A percentile compares a stretch with the other conserved stretches of the same genome.
Evolutionary conservation across 2,329 filamentous ascomycete genomes (phyloP).

Genomic region (Talaromyces sp.): DNA sequence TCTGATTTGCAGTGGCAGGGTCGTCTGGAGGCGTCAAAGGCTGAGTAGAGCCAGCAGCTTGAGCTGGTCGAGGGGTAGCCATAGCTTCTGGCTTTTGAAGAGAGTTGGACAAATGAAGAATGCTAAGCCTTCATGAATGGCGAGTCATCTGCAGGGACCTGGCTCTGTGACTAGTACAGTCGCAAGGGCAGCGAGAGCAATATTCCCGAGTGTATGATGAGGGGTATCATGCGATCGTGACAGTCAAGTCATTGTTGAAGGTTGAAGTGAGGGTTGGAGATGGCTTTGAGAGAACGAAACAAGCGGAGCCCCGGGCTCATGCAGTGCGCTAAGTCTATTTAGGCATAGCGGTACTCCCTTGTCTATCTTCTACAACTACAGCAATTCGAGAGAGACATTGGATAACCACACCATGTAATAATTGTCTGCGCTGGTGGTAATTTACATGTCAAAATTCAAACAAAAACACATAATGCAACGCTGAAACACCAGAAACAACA

Average conservation of each 20-base stretch:
- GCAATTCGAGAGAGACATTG: neutral
- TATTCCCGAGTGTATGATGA: neutral
- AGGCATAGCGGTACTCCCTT: neutral
- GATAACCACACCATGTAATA: neutral
- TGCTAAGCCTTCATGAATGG: neutral
- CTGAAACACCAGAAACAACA: neutral
- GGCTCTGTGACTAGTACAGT: neutral
- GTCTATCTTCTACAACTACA: neutral
- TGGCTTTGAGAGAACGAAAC: neutral
- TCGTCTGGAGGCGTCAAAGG: constrained; percentile 41
- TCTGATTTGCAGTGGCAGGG: constrained; percentile 21
- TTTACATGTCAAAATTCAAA: neutral
- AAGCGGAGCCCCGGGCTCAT: neutral
- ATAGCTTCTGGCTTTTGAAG: constrained; percentile 13
- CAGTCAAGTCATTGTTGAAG: neutral
- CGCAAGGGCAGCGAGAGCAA: neutral
- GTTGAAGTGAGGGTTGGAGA: neutral
- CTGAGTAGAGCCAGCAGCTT: constrained; percentile 27
- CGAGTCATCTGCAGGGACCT: neutral
- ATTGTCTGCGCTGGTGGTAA: neutral
- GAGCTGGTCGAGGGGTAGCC: constrained; percentile 30
- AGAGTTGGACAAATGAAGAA: neutral
- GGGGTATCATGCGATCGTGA: neutral
- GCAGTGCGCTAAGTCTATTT: neutral
- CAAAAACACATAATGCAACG: neutral